Evolutionary conservation across 352 stramenopile genomes (phyloP).

Genomic region (Phytophthora uliginosa): DNA sequence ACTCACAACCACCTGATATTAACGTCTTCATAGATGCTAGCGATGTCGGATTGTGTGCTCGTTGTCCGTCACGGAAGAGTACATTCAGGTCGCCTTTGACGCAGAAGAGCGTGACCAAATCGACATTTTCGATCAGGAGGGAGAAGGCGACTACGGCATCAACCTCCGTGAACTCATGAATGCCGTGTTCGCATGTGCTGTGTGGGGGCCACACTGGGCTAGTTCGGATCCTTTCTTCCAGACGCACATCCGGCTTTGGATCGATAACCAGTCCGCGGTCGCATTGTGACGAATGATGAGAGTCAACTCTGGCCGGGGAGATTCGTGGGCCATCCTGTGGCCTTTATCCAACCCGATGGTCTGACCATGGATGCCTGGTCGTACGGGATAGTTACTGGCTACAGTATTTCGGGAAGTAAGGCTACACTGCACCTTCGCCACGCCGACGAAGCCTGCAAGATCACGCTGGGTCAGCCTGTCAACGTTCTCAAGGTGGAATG

Average conservation of each 20-base stretch:
- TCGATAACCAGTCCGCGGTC: conserved; percentile 30
- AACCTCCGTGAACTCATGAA: conserved; percentile 29
- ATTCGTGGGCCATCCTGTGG: conserved; percentile 16
- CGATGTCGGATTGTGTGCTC: conserved; percentile 23
- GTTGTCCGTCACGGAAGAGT: conserved; percentile 15
- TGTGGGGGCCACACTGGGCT: conserved; percentile 3
- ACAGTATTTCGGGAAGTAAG: not conserved
- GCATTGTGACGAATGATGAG: not conserved
- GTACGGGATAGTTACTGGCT: conserved; percentile 13
- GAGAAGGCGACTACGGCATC: conserved; percentile 17
- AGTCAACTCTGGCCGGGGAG: conserved; percentile 11
- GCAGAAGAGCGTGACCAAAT: not conserved
- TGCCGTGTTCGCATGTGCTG: conserved; percentile 13
- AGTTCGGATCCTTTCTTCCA: no score
- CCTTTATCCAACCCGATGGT: conserved; percentile 8
- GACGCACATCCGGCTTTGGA: conserved; percentile 22
- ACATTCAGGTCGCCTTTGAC: conserved; percentile 16
- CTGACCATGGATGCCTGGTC: conserved; percentile 2
- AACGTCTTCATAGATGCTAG: conserved; percentile 26
- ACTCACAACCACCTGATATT: not conserved
- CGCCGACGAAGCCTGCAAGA: not conserved
- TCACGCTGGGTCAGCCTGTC: not conserved
- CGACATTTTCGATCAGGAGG: not conserved
- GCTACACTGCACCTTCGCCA: not conserved
- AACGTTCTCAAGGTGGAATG: conserved; percentile 12